These are phyloP conservation scores for Alopecurus myosuroides DNA, from an alignment of 176 grass and related monocot species.

Conservation along the genomic window DNA sequence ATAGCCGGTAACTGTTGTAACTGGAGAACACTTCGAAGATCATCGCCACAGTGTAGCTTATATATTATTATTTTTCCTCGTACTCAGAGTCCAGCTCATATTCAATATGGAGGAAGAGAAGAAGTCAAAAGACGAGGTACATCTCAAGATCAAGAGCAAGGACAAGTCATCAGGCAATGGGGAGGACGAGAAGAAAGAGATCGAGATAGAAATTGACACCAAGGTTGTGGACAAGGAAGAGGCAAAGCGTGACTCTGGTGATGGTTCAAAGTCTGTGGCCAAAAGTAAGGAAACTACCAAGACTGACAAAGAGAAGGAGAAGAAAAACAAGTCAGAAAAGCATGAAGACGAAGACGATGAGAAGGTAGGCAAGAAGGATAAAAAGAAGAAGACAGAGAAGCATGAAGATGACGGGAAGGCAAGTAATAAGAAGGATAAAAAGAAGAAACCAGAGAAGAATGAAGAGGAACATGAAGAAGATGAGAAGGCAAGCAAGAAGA, in stretches of 20 bases:
- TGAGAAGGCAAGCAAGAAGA: conserved; percentile 12
- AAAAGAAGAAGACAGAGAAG: conserved; percentile 2
- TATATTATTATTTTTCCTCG: background rate
- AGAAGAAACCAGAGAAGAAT: too few species aligned
- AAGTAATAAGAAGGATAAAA: background rate
- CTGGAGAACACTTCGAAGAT: background rate
- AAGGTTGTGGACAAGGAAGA: conserved; percentile 57
- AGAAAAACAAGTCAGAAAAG: conserved; percentile 19
- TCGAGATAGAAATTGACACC: conserved; percentile 44
- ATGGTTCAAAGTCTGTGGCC: background rate
- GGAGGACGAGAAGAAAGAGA: conserved; percentile 43
- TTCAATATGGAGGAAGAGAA: conserved; percentile 35
- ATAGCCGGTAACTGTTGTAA: background rate
- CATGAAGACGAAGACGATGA: background rate
- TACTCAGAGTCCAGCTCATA: background rate
- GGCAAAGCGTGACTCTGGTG: conserved; percentile 14
- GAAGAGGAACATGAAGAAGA: too few species aligned
- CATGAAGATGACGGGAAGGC: background rate
- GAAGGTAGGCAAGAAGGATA: background rate
- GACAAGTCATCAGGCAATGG: conserved; percentile 22
- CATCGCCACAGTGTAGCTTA: background rate
- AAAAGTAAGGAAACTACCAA: conserved; percentile 14
- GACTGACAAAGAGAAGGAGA: conserved; percentile 18
- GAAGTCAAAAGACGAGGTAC: conserved; percentile 43
- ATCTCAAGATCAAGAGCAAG: conserved; percentile 66